phyloP scores from a whole-genome alignment of 129 eudicot species.

The Solidago caesia region DNA sequence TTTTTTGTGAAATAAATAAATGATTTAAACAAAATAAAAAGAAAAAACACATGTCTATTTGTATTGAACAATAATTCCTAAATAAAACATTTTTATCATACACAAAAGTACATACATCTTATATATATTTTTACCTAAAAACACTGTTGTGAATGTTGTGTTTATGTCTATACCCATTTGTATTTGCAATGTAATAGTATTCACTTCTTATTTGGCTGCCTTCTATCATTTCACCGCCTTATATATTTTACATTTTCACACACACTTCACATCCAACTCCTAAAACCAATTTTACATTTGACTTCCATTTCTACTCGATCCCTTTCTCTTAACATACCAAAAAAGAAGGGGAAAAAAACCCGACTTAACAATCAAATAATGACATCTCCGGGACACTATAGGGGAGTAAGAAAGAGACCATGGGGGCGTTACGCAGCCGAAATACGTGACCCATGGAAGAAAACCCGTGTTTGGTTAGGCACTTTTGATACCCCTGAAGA shows the following conservation, averaged over 20 bases:
- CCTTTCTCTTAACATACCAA: not conserved
- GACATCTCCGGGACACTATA: conserved; percentile 31
- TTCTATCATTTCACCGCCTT: not conserved
- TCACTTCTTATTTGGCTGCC: too few relatives aligned
- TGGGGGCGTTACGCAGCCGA: conserved; percentile 55
- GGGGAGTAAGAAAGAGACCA: conserved; percentile 46
- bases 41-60: too few relatives aligned
- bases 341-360: not conserved
- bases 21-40: too few relatives aligned
- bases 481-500: conserved; percentile 92
- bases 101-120: too few relatives aligned
- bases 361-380: not conserved
- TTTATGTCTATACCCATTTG: too few relatives aligned
- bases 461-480: conserved; percentile 82
- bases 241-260: not conserved
- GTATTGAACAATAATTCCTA: too few relatives aligned
- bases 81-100: too few relatives aligned
- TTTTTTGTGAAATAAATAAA: too few relatives aligned
- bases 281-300: not conserved
- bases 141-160: too few relatives aligned
- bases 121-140: too few relatives aligned
- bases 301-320: not conserved
- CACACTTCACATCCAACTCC: not conserved
- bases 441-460: conserved; percentile 46
- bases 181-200: too few relatives aligned